Evolutionary conservation across 148 eudicot genomes (phyloP), one percentile per base, ranked within the genome.

Genomic region (Persicaria tinctoria): DNA sequence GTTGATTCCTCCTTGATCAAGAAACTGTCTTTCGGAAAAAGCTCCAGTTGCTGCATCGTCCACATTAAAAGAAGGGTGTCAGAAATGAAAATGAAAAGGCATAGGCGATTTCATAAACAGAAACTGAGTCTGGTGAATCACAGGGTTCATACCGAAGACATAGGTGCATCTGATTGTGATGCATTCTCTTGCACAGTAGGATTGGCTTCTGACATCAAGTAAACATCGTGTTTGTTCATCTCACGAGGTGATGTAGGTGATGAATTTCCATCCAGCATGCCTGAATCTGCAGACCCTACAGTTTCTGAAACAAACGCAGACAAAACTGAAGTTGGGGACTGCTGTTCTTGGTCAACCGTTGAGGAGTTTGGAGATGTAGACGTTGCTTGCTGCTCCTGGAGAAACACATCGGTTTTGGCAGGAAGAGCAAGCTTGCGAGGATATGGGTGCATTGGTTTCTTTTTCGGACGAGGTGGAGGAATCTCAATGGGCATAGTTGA

Each of bases 401-500:
- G 53, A 11, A 76, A 62, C 45, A 70, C 68, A 14, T 80, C 84
- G 44, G 79, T 83, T 80, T 81, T 83, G 44, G 78, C 18, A 0
- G 81, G 81, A 66, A 82, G 51, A 45, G 82, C 86, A 54, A 82
- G 74, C 74, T 93, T 93, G 17, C 98, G 98, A 75, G 98, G 98
- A 75, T 93, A 93, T 8, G 98, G 98, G 73, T 91, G 94, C 78
- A 84, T 76, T 0, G 98, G 98, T 73, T 93, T 93, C 62, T 89
- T 87, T 77, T 93, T 93, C 8, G 98, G 97, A 64, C 98, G 90
- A 78, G 98, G 98, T 46, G 98, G 98, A 45, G 98, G 98, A 46
- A 93, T 93, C 82, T 93, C 97, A 55, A 88, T 82, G 27, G 94
- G 88, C 59, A 88, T 89, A 70, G 77, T 77, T 0, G 82, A 74